Percentiles rank a stretch among this genome's conserved stretches.
These are phyloP conservation scores for Glycine soja DNA, from an alignment of 306 rosid species.

Conservation along the genomic window DNA sequence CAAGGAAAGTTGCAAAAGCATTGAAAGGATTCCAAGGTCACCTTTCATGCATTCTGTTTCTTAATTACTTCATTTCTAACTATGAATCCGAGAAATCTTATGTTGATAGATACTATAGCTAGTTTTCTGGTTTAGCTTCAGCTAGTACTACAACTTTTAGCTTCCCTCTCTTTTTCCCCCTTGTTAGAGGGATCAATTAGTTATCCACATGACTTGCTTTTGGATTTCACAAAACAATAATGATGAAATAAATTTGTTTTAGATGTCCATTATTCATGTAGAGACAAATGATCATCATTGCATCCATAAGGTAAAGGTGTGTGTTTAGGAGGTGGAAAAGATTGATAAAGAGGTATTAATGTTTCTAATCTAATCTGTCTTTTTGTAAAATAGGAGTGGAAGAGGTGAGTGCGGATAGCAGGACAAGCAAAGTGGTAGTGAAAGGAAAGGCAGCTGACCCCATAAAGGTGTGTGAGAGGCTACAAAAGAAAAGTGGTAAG, in stretches of 20 bases:
- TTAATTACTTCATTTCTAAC: background rate
- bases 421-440: conserved; percentile 71
- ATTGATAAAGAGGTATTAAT: background rate
- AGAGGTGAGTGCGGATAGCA: conserved; percentile 69
- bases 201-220: background rate
- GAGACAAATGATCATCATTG: conserved; percentile 34
- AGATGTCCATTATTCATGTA: conserved; percentile 15
- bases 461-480: conserved; percentile 66
- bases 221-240: conserved; percentile 23
- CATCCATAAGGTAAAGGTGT: background rate
- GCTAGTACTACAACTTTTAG: background rate
- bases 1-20: conserved; percentile 80
- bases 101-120: background rate
- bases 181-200: background rate
- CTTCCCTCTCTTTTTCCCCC: background rate
- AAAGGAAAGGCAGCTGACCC: conserved; percentile 81
- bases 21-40: conserved; percentile 84
- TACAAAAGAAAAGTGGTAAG: conserved; percentile 76
- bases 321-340: background rate
- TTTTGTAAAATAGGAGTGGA: conserved; percentile 64
- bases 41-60: conserved; percentile 4
- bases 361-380: background rate
- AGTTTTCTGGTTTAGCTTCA: background rate
- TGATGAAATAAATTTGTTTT: conserved; percentile 1
- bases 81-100: no score